Base-by-base conservation (phyloP, 768 basidiomycete species). In the Clitopilus passeckerianus region DNA sequence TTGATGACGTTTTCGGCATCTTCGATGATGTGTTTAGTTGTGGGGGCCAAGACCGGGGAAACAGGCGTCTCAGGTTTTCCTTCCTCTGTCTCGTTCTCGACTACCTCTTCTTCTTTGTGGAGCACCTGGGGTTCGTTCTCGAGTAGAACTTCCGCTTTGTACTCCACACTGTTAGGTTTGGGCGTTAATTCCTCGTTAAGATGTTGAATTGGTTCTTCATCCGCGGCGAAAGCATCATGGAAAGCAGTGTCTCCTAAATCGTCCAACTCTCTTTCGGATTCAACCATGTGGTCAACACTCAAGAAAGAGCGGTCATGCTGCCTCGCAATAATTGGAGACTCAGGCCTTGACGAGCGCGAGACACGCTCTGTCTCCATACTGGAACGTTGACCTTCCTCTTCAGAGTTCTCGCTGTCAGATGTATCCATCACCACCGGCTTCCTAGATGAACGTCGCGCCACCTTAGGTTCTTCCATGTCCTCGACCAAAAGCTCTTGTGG, bases 221-320 rank as follows among this genome's bases (percentile, higher is more conserved):
- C 77, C 37, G 66, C 65, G 7, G 68, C 73, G 54, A 77, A 57
- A 7, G 70, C 72, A 2, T 73, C 68, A n/a, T 70, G 66, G 27
- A 74, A 73, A 4, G 75, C 75, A 41, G 61, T 59, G 59, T 77
- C 73, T 54, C 72, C 72, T 12, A 65, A 64, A 35, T 64, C 59
- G 54, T 76, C 75, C 15, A 23, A 41, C 20, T 50, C 46, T 18
- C 46, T 50, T n/a, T 50, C 46, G 5, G 46, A 50, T 50, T 50
- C 46, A 3, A 50, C 46, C 46, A 50, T 50, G 46, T 9, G 37
- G 37, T 41, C 37, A 41, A 41, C 37, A 41, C 46, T 50, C 46
- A 16, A 16, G 22, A 50, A 50, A 23, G 46, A 50, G 20, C 18
- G 46, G 20, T 50, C 46, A 50, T 50, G 20, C n/a, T 50, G 46